A percentile compares a stretch with the other conserved stretches of the same genome.
phyloP scores from a whole-genome alignment of 257 asterid genomes.

The Lycium barbarum region DNA sequence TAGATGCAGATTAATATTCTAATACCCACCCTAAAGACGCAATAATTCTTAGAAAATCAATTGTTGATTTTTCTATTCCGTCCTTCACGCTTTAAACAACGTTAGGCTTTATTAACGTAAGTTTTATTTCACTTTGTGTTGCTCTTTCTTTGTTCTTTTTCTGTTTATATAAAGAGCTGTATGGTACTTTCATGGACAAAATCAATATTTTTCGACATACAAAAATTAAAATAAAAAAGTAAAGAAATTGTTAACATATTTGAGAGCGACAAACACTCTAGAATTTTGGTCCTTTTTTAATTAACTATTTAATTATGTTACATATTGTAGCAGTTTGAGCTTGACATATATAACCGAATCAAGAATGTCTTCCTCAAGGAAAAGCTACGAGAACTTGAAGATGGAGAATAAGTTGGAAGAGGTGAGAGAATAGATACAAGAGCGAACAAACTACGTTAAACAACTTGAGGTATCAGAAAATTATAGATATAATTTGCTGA shows the following conservation, averaged over 20 bases:
- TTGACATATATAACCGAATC: neutral
- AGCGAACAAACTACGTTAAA: neutral
- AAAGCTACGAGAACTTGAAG: neutral
- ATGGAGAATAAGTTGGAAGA: neutral
- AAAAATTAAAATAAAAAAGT: neutral
- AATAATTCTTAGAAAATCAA: too few species aligned
- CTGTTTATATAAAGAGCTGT: neutral
- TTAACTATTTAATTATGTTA: neutral
- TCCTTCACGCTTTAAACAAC: too few species aligned
- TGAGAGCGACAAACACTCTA: neutral
- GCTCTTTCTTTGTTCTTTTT: neutral
- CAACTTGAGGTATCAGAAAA: neutral
- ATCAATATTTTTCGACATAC: neutral
- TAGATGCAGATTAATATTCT: too few species aligned
- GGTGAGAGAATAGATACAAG: neutral
- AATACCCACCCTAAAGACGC: too few species aligned
- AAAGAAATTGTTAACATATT: neutral
- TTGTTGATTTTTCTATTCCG: too few species aligned
- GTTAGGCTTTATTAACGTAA: too few species aligned
- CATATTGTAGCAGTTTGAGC: neutral
- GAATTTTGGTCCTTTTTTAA: too few species aligned
- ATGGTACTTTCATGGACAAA: neutral
- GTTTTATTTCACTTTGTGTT: too few species aligned
- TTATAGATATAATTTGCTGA: neutral
- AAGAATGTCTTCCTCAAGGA: neutral